phyloP scores from a whole-genome alignment of 108 stramenopile genomes.

The Skeletonema marinoi region DNA sequence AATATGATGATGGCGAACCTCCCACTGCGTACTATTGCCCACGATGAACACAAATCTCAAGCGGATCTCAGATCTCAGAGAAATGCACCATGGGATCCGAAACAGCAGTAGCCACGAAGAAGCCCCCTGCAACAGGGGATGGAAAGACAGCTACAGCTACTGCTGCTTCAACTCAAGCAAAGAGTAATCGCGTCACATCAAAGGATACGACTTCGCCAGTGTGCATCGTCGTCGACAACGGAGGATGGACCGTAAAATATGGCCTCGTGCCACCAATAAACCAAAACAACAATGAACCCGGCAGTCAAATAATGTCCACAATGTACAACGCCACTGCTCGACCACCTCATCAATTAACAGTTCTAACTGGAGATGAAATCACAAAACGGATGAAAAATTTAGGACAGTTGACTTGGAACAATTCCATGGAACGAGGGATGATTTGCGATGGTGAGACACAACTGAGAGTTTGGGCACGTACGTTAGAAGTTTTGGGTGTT shows the following conservation, averaged over 20 bases:
- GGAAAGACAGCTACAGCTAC: neutral
- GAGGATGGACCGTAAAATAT: conserved; percentile 80
- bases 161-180: neutral
- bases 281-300: neutral
- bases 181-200: neutral
- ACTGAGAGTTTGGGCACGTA: conserved; percentile 75
- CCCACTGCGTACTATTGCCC: no score
- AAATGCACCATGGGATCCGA: neutral
- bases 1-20: no score
- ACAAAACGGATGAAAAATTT: conserved; percentile 67
- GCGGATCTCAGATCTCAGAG: no score
- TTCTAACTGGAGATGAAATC: conserved; percentile 73
- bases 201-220: neutral
- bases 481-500: conserved; percentile 58
- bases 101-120: neutral
- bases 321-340: conserved; percentile 80
- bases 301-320: conserved; percentile 13
- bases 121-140: neutral
- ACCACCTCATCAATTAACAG: conserved; percentile 76
- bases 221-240: conserved; percentile 81
- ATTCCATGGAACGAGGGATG: conserved; percentile 73
- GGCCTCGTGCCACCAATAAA: conserved; percentile 41
- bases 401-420: conserved; percentile 54
- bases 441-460: conserved; percentile 75
- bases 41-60: no score